These are phyloP conservation scores for Colletotrichum tabaci DNA, from an alignment of 2,329 filamentous ascomycete species.

Conservation along the genomic window DNA sequence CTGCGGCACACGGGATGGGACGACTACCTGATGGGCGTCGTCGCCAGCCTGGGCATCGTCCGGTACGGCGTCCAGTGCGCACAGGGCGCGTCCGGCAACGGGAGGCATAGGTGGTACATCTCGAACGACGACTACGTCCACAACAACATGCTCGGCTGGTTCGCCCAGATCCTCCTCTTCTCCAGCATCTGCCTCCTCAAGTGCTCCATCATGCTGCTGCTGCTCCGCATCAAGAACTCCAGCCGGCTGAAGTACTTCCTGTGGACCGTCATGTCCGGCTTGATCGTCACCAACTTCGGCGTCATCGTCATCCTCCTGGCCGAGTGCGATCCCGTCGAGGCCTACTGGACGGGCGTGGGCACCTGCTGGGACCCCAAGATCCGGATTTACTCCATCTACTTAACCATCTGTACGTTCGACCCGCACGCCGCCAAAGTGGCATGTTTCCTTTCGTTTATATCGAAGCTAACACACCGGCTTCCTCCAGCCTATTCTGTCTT, in stretches of 20 bases:
- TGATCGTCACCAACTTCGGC: constrained; percentile 51
- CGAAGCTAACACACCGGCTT: neutral
- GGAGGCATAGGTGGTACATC: constrained; percentile 55
- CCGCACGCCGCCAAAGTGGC: too few relatives aligned
- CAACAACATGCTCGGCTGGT: constrained; percentile 57
- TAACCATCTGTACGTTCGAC: constrained; percentile 48
- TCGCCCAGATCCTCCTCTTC: constrained; percentile 58
- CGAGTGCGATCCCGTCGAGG: constrained; percentile 50
- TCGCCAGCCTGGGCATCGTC: constrained; percentile 49
- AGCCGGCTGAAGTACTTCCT: constrained; percentile 49
- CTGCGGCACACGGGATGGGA: constrained; percentile 54
- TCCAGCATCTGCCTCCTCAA: constrained; percentile 57
- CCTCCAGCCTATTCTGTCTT: constrained; percentile 46
- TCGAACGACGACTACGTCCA: constrained; percentile 49
- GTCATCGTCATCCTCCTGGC: constrained; percentile 52
- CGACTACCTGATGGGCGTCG: constrained; percentile 54
- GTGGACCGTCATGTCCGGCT: constrained; percentile 50
- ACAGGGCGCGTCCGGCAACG: constrained; percentile 54
- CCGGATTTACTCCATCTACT: constrained; percentile 53
- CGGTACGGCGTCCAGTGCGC: constrained; percentile 53
- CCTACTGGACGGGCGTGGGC: constrained; percentile 51
- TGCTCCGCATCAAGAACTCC: constrained; percentile 58
- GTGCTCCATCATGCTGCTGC: constrained; percentile 57
- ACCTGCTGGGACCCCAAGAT: constrained; percentile 51
- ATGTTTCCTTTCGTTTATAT: neutral